Evolutionary conservation across 345 rosid species (phyloP).

Genomic region (Hibiscus syriacus): DNA sequence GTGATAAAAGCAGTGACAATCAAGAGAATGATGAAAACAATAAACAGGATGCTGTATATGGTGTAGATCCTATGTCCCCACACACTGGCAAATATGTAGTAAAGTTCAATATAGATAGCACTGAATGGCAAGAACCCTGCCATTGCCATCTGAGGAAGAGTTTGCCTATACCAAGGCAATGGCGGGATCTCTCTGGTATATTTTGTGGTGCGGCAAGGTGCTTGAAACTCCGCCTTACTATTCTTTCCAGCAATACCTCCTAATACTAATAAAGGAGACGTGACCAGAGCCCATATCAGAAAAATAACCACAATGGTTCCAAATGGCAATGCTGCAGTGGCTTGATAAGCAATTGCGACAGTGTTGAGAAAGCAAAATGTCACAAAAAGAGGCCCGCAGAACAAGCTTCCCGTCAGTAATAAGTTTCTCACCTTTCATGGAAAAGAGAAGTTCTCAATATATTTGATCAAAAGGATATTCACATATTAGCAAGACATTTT

Average conservation of each 20-base stretch:
- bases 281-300: conserved; percentile 44
- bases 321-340: conserved; percentile 2
- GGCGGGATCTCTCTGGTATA: conserved; percentile 44
- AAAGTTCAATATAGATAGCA: conserved; percentile 49
- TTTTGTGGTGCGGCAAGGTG: conserved; percentile 44
- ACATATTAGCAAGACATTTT: background rate
- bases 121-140: conserved; percentile 47
- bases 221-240: conserved; percentile 44
- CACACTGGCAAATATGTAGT: conserved; percentile 50
- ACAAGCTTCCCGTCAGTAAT: conserved; percentile 33
- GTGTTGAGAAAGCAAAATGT: conserved; percentile 20
- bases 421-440: conserved; percentile 39
- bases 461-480: background rate
- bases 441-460: background rate
- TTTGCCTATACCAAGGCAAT: conserved; percentile 35
- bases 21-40: conserved; percentile 13
- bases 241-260: conserved; percentile 54
- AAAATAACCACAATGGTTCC: conserved; percentile 28
- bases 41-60: conserved; percentile 48
- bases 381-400: conserved; percentile 37
- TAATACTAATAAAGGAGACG: conserved; percentile 37
- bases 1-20: conserved; percentile 45
- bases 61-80: conserved; percentile 57
- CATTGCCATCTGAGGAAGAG: conserved; percentile 56
- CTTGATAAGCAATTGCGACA: background rate